These are phyloP conservation scores for Boletus sensibilis DNA, from an alignment of 768 basidiomycete species.

Conservation along the genomic window DNA sequence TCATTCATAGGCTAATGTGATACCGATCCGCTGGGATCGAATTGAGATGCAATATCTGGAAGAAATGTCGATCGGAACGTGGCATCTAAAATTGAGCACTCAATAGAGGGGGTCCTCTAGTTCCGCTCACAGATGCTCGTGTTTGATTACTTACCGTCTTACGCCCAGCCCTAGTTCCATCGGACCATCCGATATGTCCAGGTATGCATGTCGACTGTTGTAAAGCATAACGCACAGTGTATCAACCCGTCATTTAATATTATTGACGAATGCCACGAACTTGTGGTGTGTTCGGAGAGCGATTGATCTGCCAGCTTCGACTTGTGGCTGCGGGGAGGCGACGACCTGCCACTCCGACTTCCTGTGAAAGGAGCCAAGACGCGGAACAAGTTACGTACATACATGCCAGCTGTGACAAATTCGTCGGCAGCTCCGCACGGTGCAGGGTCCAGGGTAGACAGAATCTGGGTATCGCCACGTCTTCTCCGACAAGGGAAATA, in stretches of 20 bases:
- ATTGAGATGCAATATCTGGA: constrained; percentile 71
- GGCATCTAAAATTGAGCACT: constrained; percentile 61
- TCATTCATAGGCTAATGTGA: constrained; percentile 55
- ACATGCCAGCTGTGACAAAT: constrained; percentile 52
- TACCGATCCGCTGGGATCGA: constrained; percentile 67
- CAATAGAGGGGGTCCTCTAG: constrained; percentile 16
- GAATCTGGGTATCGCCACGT: background rate
- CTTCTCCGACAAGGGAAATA: no score
- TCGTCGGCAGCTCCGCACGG: constrained; percentile 19
- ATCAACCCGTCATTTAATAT: constrained; percentile 20
- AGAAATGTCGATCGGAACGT: constrained; percentile 64
- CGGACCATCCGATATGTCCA: constrained; percentile 14
- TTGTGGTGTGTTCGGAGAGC: background rate
- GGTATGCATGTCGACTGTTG: constrained; percentile 12
- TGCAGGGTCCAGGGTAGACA: constrained; percentile 32
- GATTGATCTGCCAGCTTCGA: constrained; percentile 1
- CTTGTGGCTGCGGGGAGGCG: constrained; percentile 8
- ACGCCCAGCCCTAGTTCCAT: constrained; percentile 6
- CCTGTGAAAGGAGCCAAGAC: constrained; percentile 32
- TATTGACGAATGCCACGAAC: constrained; percentile 19
- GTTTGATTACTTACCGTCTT: constrained; percentile 10
- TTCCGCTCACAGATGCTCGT: background rate
- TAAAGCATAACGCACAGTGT: constrained; percentile 24
- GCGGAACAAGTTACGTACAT: constrained; percentile 30
- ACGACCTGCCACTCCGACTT: constrained; percentile 16